Evolutionary conservation across 352 stramenopile genomes (phyloP), one percentile per base, ranked within the genome.

Genomic region (Phytopythium sindhum): DNA sequence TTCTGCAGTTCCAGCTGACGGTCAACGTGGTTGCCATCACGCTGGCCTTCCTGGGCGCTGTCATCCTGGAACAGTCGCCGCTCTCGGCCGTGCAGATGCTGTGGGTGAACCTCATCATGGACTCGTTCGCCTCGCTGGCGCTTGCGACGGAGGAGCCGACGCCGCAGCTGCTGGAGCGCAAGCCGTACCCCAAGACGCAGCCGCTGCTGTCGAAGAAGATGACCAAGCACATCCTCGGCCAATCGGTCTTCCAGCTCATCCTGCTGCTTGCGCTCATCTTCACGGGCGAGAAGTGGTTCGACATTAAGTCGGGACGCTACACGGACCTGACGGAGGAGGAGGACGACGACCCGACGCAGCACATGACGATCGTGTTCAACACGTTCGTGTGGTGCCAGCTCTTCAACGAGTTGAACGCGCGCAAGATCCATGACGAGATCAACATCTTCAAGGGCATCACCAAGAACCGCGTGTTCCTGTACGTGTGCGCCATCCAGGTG

Each of bases 91-190:
- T 98, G 2, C 96, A 98, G 77, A 97, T 99, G 89, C 77, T 99
- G 19, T 99, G 95, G 96, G 91, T 99, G 23, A 98, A 99, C 70
- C 70, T 99, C 35, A 98, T 99, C 70, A 99, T 98, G 95, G 96
- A 98, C 74, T 97, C 91, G 19, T 97, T 98, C 66, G 95, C 94
- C 10, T 95, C 96, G 37, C 73, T 98, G 10, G 95, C 96, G n/a
- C 79, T 99, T 37, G 94, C 91, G 31, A 98, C 96, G 10, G 96
- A 98, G 77, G 81, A 91, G 50, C 96, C 96, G 3, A 94, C 79
- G 1, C 60, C 79, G 31, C 69, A 81, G 28, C 78, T 99, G 17
- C 78, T 99, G 12, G 74, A 96, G n/a, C 84, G 94, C 47, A 86
- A 86, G 54, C 96, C 96, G 14, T 98, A 98, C 80, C 80, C 81